Base-by-base conservation (phyloP, 129 eudicot species). In the Silybum marianum region DNA sequence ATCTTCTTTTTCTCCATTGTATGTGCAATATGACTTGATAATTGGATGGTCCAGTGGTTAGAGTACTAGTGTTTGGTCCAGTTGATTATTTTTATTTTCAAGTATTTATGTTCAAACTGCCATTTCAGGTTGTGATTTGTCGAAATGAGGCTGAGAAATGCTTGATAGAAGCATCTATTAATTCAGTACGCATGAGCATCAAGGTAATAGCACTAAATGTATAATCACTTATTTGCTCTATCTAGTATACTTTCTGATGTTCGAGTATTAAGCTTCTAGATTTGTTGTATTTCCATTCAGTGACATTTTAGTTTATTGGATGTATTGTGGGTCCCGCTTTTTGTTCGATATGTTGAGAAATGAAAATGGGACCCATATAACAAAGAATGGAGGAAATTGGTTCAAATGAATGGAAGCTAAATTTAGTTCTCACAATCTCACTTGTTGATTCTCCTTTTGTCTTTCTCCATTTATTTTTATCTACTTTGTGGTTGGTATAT, bases 131-230 rank as follows among this genome's bases (percentile, higher is more conserved):
- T 82, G 74, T 95, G 85, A 95, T 95, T 36, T 95, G 99, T 81
- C 89, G 99, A 90, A 95, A 95, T 85, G 99, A 95, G 63, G 94
- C 99, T 82, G 99, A 95, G 77, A 92, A 90, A 82, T 95, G 99
- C 85, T 89, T 95, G 89, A 92, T 95, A 76, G 99, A 95, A 89
- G 92, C 99, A 48, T 95, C 97, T 46, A 92, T 95, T 28, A 95
- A 92, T 87, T 95, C 99, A 24, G 85, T 95, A 69, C 93, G 99
- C 18, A 95, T 95, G 75, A 95, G 99, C 85, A 90, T 95, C 78
- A 92, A 95, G 95, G 99, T 92, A 84, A 46, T 22, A 40, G 68
- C 77, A 62, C 63, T 62, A 46, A 10, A 42, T 69, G 21, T 48
- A 32, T 11, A 3, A 7, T 22, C 36, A 26, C 6, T 39, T 12